Conservation (phyloP, 2,329 filamentous ascomycete species). For the Alternaria ethzedia region DNA sequence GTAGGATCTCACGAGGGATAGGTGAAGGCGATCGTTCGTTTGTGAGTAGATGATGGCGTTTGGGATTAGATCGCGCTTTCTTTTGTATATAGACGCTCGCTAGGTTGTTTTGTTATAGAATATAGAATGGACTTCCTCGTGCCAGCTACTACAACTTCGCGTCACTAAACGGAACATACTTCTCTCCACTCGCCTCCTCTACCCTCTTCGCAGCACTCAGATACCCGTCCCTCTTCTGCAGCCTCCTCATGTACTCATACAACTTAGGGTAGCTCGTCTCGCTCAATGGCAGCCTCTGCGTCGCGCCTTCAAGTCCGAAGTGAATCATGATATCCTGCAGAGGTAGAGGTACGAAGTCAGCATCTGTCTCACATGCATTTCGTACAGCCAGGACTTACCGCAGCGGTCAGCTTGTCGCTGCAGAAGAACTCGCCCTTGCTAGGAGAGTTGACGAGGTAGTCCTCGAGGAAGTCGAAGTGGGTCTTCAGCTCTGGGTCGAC, state of each 20-base stretch:
- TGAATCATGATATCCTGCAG: slow-evolving; percentile 57
- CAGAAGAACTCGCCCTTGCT: slow-evolving; percentile 59
- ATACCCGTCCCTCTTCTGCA: slow-evolving; percentile 56
- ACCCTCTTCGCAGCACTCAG: slow-evolving; percentile 58
- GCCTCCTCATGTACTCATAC: slow-evolving; percentile 52
- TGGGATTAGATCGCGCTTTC: not conserved
- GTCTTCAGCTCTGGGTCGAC: slow-evolving; percentile 56
- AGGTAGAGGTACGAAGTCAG: too few species aligned
- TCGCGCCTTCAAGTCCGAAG: slow-evolving; percentile 58
- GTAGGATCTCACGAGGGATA: not conserved
- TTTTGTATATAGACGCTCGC: slow-evolving; percentile 2
- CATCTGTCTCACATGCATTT: too few species aligned
- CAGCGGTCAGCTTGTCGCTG: slow-evolving; percentile 56
- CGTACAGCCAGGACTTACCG: slow-evolving; percentile 14
- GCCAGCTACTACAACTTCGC: slow-evolving; percentile 10
- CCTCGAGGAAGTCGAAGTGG: slow-evolving; percentile 60
- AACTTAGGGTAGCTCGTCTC: slow-evolving; percentile 56
- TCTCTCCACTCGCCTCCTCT: slow-evolving; percentile 50
- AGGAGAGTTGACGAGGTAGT: slow-evolving; percentile 55
- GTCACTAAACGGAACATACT: slow-evolving; percentile 44
- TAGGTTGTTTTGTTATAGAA: not conserved
- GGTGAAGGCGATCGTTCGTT: not conserved
- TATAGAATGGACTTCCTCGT: not conserved
- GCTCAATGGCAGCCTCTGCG: slow-evolving; percentile 45
- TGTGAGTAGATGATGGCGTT: not conserved